Percentiles rank a stretch among this genome's conserved stretches.
Conservation (phyloP, 495 filamentous ascomycete species). For the Hypoxylon intermedium region DNA sequence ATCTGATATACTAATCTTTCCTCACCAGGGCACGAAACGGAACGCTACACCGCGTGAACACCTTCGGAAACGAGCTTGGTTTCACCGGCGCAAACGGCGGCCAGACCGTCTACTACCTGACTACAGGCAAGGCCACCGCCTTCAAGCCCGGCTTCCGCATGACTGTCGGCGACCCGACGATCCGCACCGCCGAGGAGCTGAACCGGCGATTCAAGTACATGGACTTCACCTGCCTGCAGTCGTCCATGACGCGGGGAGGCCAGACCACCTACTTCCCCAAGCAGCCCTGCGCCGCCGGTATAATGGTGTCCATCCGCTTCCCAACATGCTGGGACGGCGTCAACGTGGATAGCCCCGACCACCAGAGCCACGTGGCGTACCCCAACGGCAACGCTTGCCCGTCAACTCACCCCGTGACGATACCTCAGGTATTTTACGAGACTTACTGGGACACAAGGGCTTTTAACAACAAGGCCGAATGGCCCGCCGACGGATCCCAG, state of each 20-base stretch:
- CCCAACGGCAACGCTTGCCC: slow-evolving; percentile 60
- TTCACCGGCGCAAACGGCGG: slow-evolving; percentile 48
- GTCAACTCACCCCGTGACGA: slow-evolving; percentile 62
- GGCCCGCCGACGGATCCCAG: slow-evolving; percentile 48
- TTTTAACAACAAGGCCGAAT: slow-evolving; percentile 49
- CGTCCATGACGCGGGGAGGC: slow-evolving; percentile 53
- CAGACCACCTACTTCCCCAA: slow-evolving; percentile 46
- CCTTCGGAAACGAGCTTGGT: slow-evolving; percentile 52
- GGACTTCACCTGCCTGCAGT: slow-evolving; percentile 46
- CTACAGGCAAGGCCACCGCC: slow-evolving; percentile 48
- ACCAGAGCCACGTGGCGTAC: slow-evolving; percentile 54
- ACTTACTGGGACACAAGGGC: slow-evolving; percentile 56
- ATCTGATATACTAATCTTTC: slow-evolving; percentile 27
- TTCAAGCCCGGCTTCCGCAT: slow-evolving; percentile 57
- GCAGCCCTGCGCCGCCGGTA: slow-evolving; percentile 45
- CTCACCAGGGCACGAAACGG: slow-evolving; percentile 46
- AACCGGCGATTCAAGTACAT: slow-evolving; percentile 54
- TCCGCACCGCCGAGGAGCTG: slow-evolving; percentile 46
- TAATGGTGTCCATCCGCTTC: slow-evolving; percentile 50
- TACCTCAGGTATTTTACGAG: slow-evolving; percentile 71
- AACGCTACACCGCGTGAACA: slow-evolving; percentile 50
- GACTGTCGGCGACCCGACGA: slow-evolving; percentile 52
- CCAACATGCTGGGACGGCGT: slow-evolving; percentile 54
- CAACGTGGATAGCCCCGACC: slow-evolving; percentile 50
- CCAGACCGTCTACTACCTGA: slow-evolving; percentile 54